Conservation (phyloP, 78 protist species). For the Tieghemostelium lacteum region DNA sequence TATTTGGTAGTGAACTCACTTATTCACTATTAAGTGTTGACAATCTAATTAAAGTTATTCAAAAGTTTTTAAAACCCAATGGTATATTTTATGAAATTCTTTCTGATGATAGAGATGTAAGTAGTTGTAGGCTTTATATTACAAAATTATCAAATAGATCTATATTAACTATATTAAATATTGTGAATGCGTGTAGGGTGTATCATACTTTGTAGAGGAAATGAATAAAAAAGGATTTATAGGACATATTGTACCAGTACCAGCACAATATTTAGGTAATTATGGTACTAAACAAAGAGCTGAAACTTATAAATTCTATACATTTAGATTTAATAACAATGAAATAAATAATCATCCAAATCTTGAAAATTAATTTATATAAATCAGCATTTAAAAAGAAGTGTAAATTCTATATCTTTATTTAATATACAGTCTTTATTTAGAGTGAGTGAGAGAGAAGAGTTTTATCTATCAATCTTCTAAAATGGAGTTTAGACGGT, state of each 20-base stretch:
- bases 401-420: too few species aligned
- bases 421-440: too few species aligned
- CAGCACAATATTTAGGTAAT: constrained; percentile 37
- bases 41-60: constrained; percentile 63
- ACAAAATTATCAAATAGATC: not conserved
- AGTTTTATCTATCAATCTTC: too few species aligned
- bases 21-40: constrained; percentile 81
- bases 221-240: constrained; percentile 31
- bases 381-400: too few species aligned
- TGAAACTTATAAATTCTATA: constrained; percentile 84
- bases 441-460: too few species aligned
- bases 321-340: constrained; percentile 22
- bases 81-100: constrained; percentile 89
- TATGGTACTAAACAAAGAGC: constrained; percentile 83
- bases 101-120: constrained; percentile 88
- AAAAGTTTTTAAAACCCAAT: constrained; percentile 47
- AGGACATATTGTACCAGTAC: constrained; percentile 38
- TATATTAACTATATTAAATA: not conserved
- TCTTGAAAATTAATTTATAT: too few species aligned
- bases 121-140: not conserved
- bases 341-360: constrained; percentile 22
- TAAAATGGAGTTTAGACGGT: constrained; percentile 53
- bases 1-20: constrained; percentile 87
- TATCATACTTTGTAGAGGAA: constrained; percentile 68
- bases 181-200: constrained; percentile 66